These are phyloP conservation scores for Arachnomyces sp. DNA, from an alignment of 2,329 filamentous ascomycete genomes.

Conservation along the genomic window DNA sequence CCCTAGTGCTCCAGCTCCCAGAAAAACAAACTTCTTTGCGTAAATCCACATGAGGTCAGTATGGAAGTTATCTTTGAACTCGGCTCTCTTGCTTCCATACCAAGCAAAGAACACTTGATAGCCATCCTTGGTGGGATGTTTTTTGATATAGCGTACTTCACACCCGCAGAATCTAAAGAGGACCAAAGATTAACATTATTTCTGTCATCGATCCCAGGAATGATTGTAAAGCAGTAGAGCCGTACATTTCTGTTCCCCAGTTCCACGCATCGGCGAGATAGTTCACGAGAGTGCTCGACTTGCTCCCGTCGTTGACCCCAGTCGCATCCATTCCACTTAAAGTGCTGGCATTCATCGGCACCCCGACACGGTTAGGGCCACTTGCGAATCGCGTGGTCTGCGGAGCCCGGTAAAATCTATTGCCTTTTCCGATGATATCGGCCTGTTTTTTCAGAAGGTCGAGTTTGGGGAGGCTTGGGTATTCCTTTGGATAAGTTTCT, in stretches of 20 bases:
- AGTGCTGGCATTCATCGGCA: conserved; percentile 54
- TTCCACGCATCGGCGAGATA: conserved; percentile 65
- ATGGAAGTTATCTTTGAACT: conserved; percentile 48
- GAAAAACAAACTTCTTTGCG: conserved; percentile 57
- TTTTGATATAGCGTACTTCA: conserved; percentile 57
- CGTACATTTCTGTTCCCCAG: conserved; percentile 59
- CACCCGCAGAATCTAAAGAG: conserved; percentile 52
- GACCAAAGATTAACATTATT: no score
- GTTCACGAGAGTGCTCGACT: conserved; percentile 56
- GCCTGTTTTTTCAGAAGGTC: no score
- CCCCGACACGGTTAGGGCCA: conserved; percentile 56
- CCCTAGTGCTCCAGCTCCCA: conserved; percentile 58
- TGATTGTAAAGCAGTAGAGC: no score
- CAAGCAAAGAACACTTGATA: conserved; percentile 60
- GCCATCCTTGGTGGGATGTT: conserved; percentile 43
- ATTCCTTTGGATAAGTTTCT: no score
- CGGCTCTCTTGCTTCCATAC: conserved; percentile 51
- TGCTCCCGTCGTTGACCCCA: conserved; percentile 54
- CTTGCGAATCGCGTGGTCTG: conserved; percentile 58
- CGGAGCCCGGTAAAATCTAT: conserved; percentile 50
- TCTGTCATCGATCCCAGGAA: no score
- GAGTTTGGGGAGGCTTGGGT: no score
- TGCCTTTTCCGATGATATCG: conserved; percentile 37
- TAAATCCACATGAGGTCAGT: conserved; percentile 61
- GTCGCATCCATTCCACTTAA: conserved; percentile 57